Percentiles rank a stretch among this genome's conserved stretches.
phyloP scores from a whole-genome alignment of 805 yeast genomes.

The Saccharomycopsis lassenensis region DNA sequence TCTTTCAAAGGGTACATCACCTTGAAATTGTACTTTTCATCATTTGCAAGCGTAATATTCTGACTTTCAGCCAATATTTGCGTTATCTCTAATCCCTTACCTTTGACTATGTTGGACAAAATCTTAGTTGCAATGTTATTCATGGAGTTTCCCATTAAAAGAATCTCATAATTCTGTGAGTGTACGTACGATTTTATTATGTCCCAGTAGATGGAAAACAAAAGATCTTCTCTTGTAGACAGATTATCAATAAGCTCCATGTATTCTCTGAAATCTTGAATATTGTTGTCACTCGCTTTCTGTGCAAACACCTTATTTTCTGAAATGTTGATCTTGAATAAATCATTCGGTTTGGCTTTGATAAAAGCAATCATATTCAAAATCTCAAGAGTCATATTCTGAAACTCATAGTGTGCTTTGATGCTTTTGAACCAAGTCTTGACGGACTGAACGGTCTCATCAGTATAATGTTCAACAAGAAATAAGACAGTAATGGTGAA shows the following conservation, averaged over 20 bases:
- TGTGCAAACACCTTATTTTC: constrained; percentile 3
- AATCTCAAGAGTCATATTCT: constrained; percentile 6
- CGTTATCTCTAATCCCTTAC: constrained; percentile 27
- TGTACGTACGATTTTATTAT: constrained; percentile 6
- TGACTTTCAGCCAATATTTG: constrained; percentile 27
- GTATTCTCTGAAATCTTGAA: constrained; percentile 8
- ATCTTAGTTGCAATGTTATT: constrained; percentile 36
- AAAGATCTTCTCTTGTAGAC: constrained; percentile 16
- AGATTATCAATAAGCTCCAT: constrained; percentile 3
- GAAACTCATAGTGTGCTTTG: constrained; percentile 5
- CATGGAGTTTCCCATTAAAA: constrained; percentile 30
- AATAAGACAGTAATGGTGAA: constrained; percentile 12
- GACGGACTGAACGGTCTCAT: neutral
- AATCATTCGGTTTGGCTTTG: neutral
- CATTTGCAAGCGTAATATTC: constrained; percentile 19
- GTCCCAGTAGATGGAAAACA: constrained; percentile 12
- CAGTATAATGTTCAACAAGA: constrained; percentile 1
- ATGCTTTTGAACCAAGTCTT: constrained; percentile 3
- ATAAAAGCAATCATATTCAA: constrained; percentile 12
- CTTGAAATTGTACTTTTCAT: constrained; percentile 19
- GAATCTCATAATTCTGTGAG: constrained; percentile 29
- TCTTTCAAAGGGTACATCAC: constrained; percentile 33
- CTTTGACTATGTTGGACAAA: constrained; percentile 33
- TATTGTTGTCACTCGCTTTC: neutral
- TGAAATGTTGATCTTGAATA: constrained; percentile 5